Percentiles rank a stretch among this genome's conserved stretches.
phyloP scores from a whole-genome alignment of 2,329 filamentous ascomycete species.

The Annulohypoxylon truncatum region DNA sequence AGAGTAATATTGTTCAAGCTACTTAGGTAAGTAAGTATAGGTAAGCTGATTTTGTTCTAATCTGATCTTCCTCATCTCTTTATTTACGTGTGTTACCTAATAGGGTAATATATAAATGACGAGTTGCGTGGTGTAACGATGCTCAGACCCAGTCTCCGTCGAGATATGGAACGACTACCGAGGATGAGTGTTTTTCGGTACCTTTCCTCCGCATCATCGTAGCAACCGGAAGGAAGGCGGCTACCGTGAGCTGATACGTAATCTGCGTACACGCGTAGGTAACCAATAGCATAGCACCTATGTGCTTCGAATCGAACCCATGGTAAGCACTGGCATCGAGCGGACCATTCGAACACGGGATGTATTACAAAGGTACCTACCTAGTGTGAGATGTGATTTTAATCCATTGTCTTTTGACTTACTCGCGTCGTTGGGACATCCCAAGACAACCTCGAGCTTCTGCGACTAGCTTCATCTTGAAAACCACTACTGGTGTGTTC shows the following conservation, averaged over 20 bases:
- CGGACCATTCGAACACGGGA: not conserved
- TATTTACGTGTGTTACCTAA: not conserved
- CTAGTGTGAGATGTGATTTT: not conserved
- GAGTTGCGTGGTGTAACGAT: not conserved
- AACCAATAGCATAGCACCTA: not conserved
- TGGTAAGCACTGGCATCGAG: not conserved
- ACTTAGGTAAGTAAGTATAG: not conserved
- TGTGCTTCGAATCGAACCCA: not conserved
- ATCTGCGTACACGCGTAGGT: not conserved
- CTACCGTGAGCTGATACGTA: not conserved
- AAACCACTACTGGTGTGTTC: not conserved
- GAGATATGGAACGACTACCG: not conserved
- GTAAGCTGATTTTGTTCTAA: conserved; percentile 3
- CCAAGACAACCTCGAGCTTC: not conserved
- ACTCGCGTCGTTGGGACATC: not conserved
- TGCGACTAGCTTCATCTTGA: conserved; percentile 8
- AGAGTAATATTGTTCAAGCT: not conserved
- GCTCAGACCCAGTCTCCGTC: not conserved
- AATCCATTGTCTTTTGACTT: not conserved
- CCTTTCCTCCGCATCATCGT: not conserved
- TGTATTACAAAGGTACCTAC: not conserved
- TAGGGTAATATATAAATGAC: not conserved
- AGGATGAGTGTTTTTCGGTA: not conserved
- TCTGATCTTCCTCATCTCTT: not conserved
- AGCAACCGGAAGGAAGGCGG: not conserved